These are phyloP conservation scores for Seminavis robusta DNA, from an alignment of 108 stramenopile genomes.

Conservation along the genomic window DNA sequence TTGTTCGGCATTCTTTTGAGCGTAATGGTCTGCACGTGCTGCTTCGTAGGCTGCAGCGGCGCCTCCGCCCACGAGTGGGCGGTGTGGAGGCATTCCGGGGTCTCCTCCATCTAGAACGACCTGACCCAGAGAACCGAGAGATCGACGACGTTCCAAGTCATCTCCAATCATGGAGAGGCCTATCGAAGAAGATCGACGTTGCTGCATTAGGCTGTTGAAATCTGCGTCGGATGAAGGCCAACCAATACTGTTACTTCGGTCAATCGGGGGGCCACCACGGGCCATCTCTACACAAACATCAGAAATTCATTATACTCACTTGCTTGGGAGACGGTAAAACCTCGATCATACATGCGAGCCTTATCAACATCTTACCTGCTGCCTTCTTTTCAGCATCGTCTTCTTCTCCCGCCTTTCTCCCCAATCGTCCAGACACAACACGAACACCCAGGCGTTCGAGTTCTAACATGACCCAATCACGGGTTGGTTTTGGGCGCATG, in stretches of 20 bases:
- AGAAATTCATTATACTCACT: no score
- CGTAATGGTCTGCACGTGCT: constrained; percentile 56
- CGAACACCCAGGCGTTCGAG: constrained; percentile 82
- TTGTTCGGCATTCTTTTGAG: constrained; percentile 37
- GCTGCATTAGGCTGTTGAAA: constrained; percentile 39
- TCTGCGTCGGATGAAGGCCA: constrained; percentile 32
- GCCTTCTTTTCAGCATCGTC: constrained; percentile 42
- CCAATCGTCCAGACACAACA: constrained; percentile 77
- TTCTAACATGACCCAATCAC: constrained; percentile 91
- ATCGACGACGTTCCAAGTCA: constrained; percentile 35
- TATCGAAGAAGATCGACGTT: constrained; percentile 45
- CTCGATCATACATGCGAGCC: constrained; percentile 1
- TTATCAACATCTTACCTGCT: background rate
- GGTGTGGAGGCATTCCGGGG: constrained; percentile 51
- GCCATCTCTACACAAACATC: no score
- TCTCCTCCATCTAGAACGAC: constrained; percentile 34
- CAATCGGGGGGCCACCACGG: constrained; percentile 16
- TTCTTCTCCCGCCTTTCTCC: constrained; percentile 69
- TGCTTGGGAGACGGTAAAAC: no score
- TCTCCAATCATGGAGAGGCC: constrained; percentile 53
- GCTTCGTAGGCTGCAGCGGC: constrained; percentile 86
- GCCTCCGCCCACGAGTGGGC: constrained; percentile 81
- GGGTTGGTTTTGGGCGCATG: constrained; percentile 87
- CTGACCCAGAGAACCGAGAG: constrained; percentile 35
- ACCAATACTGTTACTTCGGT: constrained; percentile 38